Evolutionary conservation across 768 basidiomycete species (phyloP), one percentile per base, ranked within the genome.

Genomic region (Termitomyces sp.): DNA sequence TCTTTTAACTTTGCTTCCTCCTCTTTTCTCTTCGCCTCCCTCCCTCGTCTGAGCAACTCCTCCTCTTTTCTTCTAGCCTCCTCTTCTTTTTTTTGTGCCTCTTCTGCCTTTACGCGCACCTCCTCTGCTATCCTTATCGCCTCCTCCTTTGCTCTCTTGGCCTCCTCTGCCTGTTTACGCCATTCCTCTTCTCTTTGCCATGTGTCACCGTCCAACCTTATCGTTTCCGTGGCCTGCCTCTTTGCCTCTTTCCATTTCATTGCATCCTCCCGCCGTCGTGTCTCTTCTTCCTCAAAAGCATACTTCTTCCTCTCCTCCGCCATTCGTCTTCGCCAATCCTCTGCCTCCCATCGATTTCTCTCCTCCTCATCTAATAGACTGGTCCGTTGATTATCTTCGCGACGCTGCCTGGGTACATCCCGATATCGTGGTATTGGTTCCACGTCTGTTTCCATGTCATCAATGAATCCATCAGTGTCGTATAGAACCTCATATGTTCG

Each of bases 1-100:
- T 75, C 72, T 44, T 68, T 68, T 36, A 58, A 51, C 53, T 53
- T 60, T 30, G 63, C 64, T 57, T 67, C 63, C 58, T 58, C 63
- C 44, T 49, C 61, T 51, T 42, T 60, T 61, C 53, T 65, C 57
- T 36, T 63, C 61, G 14, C 67, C 64, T 49, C 70, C 62, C 57
- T 64, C 59, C 58, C 65, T 57, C 35, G 64, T 59, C 53, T 71
- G 66, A 43, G 61, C 54, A 64, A 70, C 58, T 68, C 63, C 64
- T 60, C 54, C 55, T 60, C 30, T 68, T 43, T 61, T 64, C 47
- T 73, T 57, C 61, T 69, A 1, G 61, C 62, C 45, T 72, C 70
- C 35, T 69, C 63, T 58, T 64, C 66, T 50, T 61, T 53, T 53
- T 46, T 49, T 48, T 49, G 60, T 13, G 47, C 38, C 57, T 59